phyloP scores from a whole-genome alignment of 1,139 yeast genomes.

The Pichia sp. region DNA sequence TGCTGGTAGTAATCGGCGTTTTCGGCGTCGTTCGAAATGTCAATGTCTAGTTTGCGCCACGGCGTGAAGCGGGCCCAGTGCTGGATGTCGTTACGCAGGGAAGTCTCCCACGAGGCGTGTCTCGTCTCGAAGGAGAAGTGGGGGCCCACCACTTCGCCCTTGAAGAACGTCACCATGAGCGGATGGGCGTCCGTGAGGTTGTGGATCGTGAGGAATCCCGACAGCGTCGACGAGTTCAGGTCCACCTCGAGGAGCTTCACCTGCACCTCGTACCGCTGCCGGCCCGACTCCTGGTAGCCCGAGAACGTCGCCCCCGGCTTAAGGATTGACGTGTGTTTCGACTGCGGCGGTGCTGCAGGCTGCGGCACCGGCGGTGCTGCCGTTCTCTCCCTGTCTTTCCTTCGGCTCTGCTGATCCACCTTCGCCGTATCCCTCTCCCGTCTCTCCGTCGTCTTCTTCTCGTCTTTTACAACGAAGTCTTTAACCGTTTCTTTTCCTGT shows the following conservation, averaged over 20 bases:
- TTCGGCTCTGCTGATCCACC: neutral
- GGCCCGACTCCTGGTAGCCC: conserved; percentile 75
- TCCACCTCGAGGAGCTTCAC: conserved; percentile 74
- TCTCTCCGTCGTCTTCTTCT: neutral
- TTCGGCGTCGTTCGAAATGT: conserved; percentile 26
- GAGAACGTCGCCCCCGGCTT: conserved; percentile 60
- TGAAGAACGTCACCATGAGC: conserved; percentile 79
- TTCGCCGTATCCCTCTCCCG: neutral
- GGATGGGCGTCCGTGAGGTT: conserved; percentile 78
- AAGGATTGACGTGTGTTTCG: conserved; percentile 36
- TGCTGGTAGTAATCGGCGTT: conserved; percentile 33
- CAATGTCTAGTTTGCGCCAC: neutral
- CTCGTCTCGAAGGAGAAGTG: conserved; percentile 45
- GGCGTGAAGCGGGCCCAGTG: conserved; percentile 1
- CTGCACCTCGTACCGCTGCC: conserved; percentile 59
- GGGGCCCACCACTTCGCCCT: conserved; percentile 77
- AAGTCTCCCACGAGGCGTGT: conserved; percentile 55
- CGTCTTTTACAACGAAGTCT: neutral
- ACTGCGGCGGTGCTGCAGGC: neutral
- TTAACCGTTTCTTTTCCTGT: too few relatives aligned
- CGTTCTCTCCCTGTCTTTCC: neutral
- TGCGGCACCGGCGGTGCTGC: neutral
- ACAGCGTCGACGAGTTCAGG: conserved; percentile 52
- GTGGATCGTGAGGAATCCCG: conserved; percentile 76
- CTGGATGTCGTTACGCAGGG: neutral